phyloP scores from a whole-genome alignment of 805 yeast species.

The Hemisphaericaspora nanyangensis region DNA sequence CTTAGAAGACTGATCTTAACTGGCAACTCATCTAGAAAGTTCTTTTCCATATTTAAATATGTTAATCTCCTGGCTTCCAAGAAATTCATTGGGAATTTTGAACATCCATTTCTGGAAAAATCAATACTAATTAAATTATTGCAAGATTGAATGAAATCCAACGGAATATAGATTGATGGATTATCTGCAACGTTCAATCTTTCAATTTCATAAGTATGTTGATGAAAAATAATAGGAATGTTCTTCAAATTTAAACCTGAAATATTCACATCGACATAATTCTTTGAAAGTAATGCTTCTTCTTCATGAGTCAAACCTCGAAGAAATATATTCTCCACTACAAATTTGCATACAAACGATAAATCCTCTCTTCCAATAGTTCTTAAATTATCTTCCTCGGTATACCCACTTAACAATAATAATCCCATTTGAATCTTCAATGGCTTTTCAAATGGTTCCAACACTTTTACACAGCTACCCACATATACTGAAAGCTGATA shows the following conservation, averaged over 20 bases:
- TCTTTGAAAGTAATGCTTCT: conserved; percentile 60
- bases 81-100: conserved; percentile 69
- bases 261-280: conserved; percentile 70
- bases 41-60: conserved; percentile 71
- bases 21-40: conserved; percentile 66
- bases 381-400: conserved; percentile 69
- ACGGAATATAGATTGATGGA: conserved; percentile 79
- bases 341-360: conserved; percentile 77
- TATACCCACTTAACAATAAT: conserved; percentile 72
- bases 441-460: conserved; percentile 73
- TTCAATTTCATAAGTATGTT: conserved; percentile 76
- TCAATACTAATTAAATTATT: conserved; percentile 62
- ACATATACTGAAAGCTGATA: conserved; percentile 72
- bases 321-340: conserved; percentile 59
- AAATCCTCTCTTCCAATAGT: conserved; percentile 82
- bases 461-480: conserved; percentile 70
- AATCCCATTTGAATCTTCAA: conserved; percentile 72
- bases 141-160: conserved; percentile 82
- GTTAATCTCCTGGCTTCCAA: conserved; percentile 65
- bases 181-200: conserved; percentile 80
- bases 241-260: conserved; percentile 72
- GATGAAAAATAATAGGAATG: conserved; percentile 79
- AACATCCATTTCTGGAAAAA: conserved; percentile 69
- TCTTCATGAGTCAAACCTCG: conserved; percentile 64
- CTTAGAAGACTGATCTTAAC: conserved; percentile 49